Conservation (phyloP, 441 rosid genomes). For the Melastoma candidum region DNA sequence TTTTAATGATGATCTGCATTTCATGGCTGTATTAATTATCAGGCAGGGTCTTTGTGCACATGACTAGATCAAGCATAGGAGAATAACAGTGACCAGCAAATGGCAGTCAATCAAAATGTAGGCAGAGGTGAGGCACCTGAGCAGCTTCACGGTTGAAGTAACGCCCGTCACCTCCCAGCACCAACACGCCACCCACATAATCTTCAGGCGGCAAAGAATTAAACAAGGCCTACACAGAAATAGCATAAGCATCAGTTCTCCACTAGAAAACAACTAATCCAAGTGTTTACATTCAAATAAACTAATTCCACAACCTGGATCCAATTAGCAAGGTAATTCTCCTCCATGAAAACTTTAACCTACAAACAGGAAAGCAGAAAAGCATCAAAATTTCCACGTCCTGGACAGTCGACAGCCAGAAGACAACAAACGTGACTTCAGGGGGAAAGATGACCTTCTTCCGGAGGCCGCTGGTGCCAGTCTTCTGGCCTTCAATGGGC, state of each 20-base stretch:
- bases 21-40: background rate
- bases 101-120: background rate
- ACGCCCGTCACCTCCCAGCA: conserved; percentile 93
- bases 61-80: background rate
- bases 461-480: conserved; percentile 91
- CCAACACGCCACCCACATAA: conserved; percentile 64
- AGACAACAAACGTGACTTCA: conserved; percentile 1
- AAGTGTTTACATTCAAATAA: background rate
- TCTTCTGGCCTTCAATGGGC: conserved; percentile 90
- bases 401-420: background rate
- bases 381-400: background rate
- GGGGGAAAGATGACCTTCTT: conserved; percentile 46
- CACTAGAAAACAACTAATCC: background rate
- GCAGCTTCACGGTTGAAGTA: conserved; percentile 82
- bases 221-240: conserved; percentile 57
- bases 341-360: conserved; percentile 86
- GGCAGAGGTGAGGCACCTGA: conserved; percentile 36
- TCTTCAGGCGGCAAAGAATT: conserved; percentile 76
- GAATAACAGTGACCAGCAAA: background rate
- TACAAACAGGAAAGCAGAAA: conserved; percentile 13
- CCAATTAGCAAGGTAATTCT: conserved; percentile 91
- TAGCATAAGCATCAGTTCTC: background rate
- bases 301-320: conserved; percentile 52
- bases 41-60: background rate
- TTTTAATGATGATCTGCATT: conserved; percentile 77